A percentile compares a stretch with the other conserved stretches of the same genome.
phyloP scores from a whole-genome alignment of 2,329 filamentous ascomycete genomes.

The Fusarium annulatum region DNA sequence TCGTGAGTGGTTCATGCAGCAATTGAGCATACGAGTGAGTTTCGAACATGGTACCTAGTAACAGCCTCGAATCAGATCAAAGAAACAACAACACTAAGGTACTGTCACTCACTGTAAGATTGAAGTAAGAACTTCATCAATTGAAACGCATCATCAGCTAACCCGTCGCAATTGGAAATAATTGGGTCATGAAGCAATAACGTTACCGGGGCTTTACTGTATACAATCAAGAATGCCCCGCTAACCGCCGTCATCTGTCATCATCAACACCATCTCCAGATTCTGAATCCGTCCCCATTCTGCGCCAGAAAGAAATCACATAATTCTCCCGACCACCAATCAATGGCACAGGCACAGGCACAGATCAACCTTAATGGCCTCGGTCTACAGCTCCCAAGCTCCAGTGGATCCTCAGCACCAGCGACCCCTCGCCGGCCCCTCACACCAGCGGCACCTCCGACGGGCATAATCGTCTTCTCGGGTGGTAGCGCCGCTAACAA shows the following conservation, averaged over 20 bases:
- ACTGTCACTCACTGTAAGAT: too few relatives aligned
- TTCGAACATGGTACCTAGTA: background rate
- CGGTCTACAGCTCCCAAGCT: slow-evolving; percentile 39
- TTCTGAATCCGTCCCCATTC: background rate
- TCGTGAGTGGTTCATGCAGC: slow-evolving; percentile 5
- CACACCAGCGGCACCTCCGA: slow-evolving; percentile 18
- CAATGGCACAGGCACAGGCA: slow-evolving; percentile 37
- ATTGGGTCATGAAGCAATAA: background rate
- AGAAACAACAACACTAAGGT: too few relatives aligned
- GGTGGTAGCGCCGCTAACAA: slow-evolving; percentile 95
- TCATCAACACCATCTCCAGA: slow-evolving; percentile 19
- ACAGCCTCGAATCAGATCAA: background rate
- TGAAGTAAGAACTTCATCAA: background rate
- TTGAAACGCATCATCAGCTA: background rate
- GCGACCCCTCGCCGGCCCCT: slow-evolving; percentile 30
- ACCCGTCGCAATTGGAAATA: background rate
- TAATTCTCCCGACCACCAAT: slow-evolving; percentile 23
- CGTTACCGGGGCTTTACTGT: slow-evolving; percentile 4
- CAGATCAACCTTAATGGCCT: slow-evolving; percentile 33
- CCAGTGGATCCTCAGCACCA: slow-evolving; percentile 36
- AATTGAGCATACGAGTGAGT: background rate
- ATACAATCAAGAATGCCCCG: background rate
- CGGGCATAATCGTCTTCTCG: slow-evolving; percentile 82
- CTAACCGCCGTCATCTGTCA: slow-evolving; percentile 14
- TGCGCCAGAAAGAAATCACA: slow-evolving; percentile 1